Percentiles rank a stretch among this genome's conserved stretches.
Evolutionary conservation across 768 basidiomycete species (phyloP).

Genomic region (Agrocybe pediades): DNA sequence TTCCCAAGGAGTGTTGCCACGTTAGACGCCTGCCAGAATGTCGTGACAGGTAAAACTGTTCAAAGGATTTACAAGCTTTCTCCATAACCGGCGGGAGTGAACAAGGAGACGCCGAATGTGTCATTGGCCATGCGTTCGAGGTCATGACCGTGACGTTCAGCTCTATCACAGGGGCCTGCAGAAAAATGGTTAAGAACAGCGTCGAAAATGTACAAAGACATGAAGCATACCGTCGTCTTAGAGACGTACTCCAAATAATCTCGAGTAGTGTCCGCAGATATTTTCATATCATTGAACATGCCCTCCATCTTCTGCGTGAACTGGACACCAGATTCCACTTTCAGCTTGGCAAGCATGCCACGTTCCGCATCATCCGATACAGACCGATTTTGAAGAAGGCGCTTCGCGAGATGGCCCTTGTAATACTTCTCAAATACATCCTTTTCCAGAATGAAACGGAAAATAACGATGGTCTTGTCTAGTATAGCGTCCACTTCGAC

Average conservation of each 20-base stretch:
- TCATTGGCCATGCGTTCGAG: constrained; percentile 94
- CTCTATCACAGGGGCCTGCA: constrained; percentile 73
- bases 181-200: constrained; percentile 9
- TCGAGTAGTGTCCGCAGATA: constrained; percentile 80
- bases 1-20: constrained; percentile 90
- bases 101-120: constrained; percentile 64
- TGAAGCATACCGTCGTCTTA: constrained; percentile 57
- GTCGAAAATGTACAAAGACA: constrained; percentile 1
- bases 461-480: constrained; percentile 95
- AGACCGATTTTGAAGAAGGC: constrained; percentile 82
- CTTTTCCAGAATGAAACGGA: constrained; percentile 93
- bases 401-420: constrained; percentile 93
- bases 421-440: constrained; percentile 99
- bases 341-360: constrained; percentile 95
- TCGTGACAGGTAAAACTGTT: constrained; percentile 85
- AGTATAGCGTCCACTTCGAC: constrained; percentile 85
- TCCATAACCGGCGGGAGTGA: constrained; percentile 66
- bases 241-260: constrained; percentile 67
- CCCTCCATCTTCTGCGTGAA: constrained; percentile 98
- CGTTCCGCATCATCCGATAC: constrained; percentile 98
- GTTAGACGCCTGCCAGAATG: constrained; percentile 90
- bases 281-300: constrained; percentile 97
- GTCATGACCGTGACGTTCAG: constrained; percentile 93
- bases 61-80: constrained; percentile 73
- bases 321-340: constrained; percentile 93